These are phyloP conservation scores for Falciphora oryzae DNA, from an alignment of 2,329 filamentous ascomycete species.

Conservation along the genomic window DNA sequence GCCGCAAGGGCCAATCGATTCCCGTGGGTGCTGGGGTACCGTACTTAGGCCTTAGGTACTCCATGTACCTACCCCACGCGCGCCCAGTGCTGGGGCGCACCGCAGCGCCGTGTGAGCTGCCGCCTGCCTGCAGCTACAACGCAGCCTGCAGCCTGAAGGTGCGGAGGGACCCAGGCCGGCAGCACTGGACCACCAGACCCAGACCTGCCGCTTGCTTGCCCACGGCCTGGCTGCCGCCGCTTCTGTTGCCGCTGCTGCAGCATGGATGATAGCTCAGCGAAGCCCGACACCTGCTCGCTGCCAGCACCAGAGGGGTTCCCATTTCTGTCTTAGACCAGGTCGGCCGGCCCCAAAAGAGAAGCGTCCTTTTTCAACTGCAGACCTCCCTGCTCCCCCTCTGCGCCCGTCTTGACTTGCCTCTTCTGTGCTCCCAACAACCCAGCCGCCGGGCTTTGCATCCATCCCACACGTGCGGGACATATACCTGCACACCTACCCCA, in stretches of 20 bases:
- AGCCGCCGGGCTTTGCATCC: background rate
- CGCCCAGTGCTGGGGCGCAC: background rate
- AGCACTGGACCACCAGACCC: background rate
- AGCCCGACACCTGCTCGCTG: background rate
- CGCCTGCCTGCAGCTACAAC: slow-evolving; percentile 1
- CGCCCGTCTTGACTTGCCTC: background rate
- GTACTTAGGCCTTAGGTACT: background rate
- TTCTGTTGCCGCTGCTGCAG: background rate
- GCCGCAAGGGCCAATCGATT: slow-evolving; percentile 9
- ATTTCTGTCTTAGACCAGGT: background rate
- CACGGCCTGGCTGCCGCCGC: too few species aligned
- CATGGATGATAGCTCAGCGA: background rate
- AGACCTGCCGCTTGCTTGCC: background rate
- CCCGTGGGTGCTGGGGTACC: slow-evolving; percentile 5
- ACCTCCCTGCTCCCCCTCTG: background rate
- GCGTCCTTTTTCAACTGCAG: too few species aligned
- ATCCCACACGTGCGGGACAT: background rate
- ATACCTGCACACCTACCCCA: background rate
- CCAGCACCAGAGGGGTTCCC: background rate
- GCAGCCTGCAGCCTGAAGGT: background rate
- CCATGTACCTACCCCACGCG: slow-evolving; percentile 5
- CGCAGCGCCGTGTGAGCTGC: background rate
- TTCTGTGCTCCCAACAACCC: background rate
- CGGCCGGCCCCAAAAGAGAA: background rate
- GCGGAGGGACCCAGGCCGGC: background rate